Base-by-base conservation (phyloP, 345 rosid genomes). In the Eucalyptus tenuipes region DNA sequence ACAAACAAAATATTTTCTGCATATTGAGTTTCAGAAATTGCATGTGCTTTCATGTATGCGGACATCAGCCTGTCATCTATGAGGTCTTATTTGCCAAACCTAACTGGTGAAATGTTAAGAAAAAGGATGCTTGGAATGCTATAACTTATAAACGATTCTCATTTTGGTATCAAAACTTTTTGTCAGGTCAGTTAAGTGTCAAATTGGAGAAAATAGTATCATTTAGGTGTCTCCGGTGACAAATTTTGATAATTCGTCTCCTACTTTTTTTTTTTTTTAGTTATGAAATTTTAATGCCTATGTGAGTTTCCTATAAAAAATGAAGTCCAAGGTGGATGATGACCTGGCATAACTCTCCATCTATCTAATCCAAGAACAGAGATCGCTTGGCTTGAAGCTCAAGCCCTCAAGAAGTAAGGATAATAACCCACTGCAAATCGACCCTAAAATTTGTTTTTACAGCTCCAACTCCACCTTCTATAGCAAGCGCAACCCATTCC, bases 171-270 rank as follows among this genome's bases (percentile, higher is more conserved):
- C 31, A 59, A 59, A 27, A 59, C 14, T 27, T 59, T 27, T 59
- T 1, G 31, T 9, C 0, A 3, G 0, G 27, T 59, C 4, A 12
- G 4, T 59, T 59, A 12, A 5, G 1, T 59, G 68, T 12, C 1
- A 27, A 27, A 12, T 27, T 5, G 2, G 2, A 27, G 8, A 59
- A 27, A 59, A 59, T 5, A 27, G 0, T 59, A 55, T 59, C 7
- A 0, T 9, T 59, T 59, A 59, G 0, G 68, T 59, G 31, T 27
- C 7, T 59, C 7, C 0, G 1, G 8, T 29, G 7, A 59, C 4
- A 27, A 27, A 59, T 59, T 59, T 13, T 4, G 8, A 5, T 27
- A 59, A 59, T 27, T 59, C 15, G 31, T 59, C 7, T 13, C 31
- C n/a, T 1, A 27, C 0, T 0, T 5, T 59, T 59, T 59, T 27